These are phyloP conservation scores for Pseudonectria buxi DNA, from an alignment of 2,329 filamentous ascomycete genomes.

Conservation along the genomic window DNA sequence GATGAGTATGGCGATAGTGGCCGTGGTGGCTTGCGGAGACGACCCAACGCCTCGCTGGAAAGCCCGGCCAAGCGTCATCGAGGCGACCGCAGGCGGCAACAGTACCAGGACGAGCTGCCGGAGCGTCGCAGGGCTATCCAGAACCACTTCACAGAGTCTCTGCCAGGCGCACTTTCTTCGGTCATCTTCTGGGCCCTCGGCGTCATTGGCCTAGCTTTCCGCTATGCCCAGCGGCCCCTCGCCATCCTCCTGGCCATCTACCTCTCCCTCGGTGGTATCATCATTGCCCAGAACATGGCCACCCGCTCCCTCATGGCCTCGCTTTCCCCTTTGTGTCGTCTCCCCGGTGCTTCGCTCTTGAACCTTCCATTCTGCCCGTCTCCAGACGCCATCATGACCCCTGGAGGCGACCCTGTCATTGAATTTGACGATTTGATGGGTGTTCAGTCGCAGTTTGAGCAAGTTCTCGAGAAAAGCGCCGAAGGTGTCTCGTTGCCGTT, in stretches of 20 bases:
- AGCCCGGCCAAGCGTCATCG: slow-evolving; percentile 20
- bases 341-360: slow-evolving; percentile 58
- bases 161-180: slow-evolving; percentile 34
- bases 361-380: slow-evolving; percentile 57
- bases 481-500: slow-evolving; percentile 62
- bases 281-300: slow-evolving; percentile 55
- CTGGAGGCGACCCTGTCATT: slow-evolving; percentile 28
- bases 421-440: slow-evolving; percentile 72
- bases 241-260: slow-evolving; percentile 56
- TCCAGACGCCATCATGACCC: slow-evolving; percentile 19
- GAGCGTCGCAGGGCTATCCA: slow-evolving; percentile 14
- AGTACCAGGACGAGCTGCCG: slow-evolving; percentile 10
- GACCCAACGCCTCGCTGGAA: slow-evolving; percentile 9
- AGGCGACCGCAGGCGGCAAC: slow-evolving; percentile 8
- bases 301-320: slow-evolving; percentile 54
- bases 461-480: slow-evolving; percentile 62
- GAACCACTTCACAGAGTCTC: slow-evolving; percentile 27
- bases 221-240: slow-evolving; percentile 57
- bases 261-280: slow-evolving; percentile 50
- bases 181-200: slow-evolving; percentile 44
- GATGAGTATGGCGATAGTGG: slow-evolving; percentile 15
- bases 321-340: slow-evolving; percentile 61
- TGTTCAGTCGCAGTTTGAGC: slow-evolving; percentile 69
- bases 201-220: slow-evolving; percentile 52
- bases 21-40: slow-evolving; percentile 24